Evolutionary conservation across 257 asterid species (phyloP), one percentile per base, ranked within the genome.

Genomic region (Lavandula angustifolia): DNA sequence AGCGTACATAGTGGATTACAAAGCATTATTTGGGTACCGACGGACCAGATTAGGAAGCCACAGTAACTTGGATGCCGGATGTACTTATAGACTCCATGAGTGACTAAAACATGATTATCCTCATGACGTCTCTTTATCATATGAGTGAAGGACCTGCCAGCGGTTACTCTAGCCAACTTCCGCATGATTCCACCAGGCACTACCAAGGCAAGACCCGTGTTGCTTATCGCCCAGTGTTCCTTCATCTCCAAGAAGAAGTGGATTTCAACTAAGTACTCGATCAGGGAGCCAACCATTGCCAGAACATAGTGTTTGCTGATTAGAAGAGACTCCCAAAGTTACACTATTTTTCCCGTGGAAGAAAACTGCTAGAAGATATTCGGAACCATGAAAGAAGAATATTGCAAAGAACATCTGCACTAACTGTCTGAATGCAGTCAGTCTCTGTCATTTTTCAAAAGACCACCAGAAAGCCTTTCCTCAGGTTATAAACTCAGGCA

Each of bases 101-200:
- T 92, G 6, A 92, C 76, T 84, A 92, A 74, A 13, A 58, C 64
- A 62, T 89, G 99, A 70, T 76, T 72, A 48, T 92, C 94, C 68
- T 87, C 90, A 2, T 71, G 97, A 62, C 63, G 27, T 63, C 77
- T 62, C 82, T 70, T 87, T 27, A 92, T 89, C 37, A 85, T 85
- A 81, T 87, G 98, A 66, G 90, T 89, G 78, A 92, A 89, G 59
- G 96, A 80, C 57, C 76, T 80, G 11, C 99, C 96, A 6, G 97
- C 96, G 32, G 99, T 89, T 61, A 92, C 44, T 65, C 89, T 89
- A 18, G 99, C 97, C 61, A 76, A 27, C 74, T 89, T 92, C 55
- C 99, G 70, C 12, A 92, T 79, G 49, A 81, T 53, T 83, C 89
- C 99, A 1, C 97, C 99, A 1, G 83, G 37, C n/a, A 92, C 66